Conservation (phyloP, 352 stramenopile genomes). For the Pythium aristosporum region DNA sequence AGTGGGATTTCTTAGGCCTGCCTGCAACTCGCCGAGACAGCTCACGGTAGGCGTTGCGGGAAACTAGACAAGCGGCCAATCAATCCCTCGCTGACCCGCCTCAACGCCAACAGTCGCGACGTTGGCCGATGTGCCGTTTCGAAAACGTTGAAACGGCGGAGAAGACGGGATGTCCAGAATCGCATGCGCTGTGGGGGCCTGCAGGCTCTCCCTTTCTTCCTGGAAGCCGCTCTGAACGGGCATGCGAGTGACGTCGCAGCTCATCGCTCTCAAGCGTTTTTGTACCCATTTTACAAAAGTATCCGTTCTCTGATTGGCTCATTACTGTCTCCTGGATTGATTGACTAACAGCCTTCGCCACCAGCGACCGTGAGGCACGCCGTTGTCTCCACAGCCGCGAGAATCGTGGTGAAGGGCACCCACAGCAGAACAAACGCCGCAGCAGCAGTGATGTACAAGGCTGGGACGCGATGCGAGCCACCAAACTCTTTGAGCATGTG, state of each 20-base stretch:
- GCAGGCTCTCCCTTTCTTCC: neutral
- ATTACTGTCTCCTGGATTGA: constrained; percentile 1
- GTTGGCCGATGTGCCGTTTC: neutral
- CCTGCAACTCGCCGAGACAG: neutral
- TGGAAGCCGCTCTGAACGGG: neutral
- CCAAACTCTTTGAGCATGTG: constrained; percentile 31
- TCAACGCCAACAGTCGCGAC: neutral
- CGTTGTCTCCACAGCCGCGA: constrained; percentile 52
- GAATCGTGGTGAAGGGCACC: constrained; percentile 47
- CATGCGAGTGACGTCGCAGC: neutral
- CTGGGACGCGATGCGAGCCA: constrained; percentile 15
- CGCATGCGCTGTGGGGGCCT: neutral
- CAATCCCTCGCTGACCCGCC: neutral
- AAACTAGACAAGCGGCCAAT: neutral
- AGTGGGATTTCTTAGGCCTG: neutral
- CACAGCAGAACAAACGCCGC: constrained; percentile 48
- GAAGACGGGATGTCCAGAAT: neutral
- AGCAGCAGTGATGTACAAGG: constrained; percentile 32
- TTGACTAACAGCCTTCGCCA: constrained; percentile 51
- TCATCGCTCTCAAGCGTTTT: neutral
- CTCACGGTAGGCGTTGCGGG: neutral
- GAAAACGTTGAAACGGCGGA: neutral
- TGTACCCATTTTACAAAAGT: constrained; percentile 5
- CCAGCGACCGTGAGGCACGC: constrained; percentile 65
- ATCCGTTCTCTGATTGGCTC: constrained; percentile 5